A percentile compares a stretch with the other conserved stretches of the same genome.
Conservation (phyloP, 2,329 filamentous ascomycete genomes). For the Albophoma yamanashiensis region DNA sequence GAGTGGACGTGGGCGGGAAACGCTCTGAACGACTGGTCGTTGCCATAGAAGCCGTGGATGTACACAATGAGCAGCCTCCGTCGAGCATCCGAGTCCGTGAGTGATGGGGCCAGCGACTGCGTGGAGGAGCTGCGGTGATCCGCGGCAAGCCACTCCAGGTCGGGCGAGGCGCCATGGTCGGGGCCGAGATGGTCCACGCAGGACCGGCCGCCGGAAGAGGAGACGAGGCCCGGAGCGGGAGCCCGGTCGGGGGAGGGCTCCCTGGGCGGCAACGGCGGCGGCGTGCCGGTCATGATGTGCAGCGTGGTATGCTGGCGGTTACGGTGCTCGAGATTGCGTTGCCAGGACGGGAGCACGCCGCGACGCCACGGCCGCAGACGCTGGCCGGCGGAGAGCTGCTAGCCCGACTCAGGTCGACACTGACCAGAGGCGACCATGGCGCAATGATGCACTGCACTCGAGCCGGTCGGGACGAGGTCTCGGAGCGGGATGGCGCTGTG, state of each 20-base stretch:
- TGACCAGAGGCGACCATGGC: not conserved
- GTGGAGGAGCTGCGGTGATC: conserved; percentile 41
- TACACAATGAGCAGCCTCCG: conserved; percentile 66
- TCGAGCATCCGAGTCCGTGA: conserved; percentile 16
- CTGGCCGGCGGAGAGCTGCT: not conserved
- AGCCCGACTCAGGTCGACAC: not conserved
- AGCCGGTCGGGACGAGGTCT: not conserved
- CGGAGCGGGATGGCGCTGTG: not conserved
- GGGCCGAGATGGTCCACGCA: not conserved
- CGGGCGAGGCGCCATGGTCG: not conserved
- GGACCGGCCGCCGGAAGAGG: not conserved
- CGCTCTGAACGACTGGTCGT: conserved; percentile 75
- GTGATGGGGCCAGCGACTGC: conserved; percentile 26
- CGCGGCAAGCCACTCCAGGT: conserved; percentile 8
- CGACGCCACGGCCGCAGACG: not conserved
- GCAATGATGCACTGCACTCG: not conserved
- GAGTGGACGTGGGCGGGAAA: conserved; percentile 84
- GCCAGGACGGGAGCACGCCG: not conserved
- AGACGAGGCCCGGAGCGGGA: not conserved
- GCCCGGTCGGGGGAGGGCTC: not conserved
- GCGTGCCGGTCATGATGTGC: not conserved
- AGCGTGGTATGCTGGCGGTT: no score
- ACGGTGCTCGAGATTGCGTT: no score
- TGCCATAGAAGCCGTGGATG: conserved; percentile 85
- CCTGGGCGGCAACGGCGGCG: conserved; percentile 1